Percentiles rank a stretch among this genome's conserved stretches.
These are phyloP conservation scores for Lasiodiplodia citricola DNA, from an alignment of 2,329 filamentous ascomycete genomes.

Conservation along the genomic window DNA sequence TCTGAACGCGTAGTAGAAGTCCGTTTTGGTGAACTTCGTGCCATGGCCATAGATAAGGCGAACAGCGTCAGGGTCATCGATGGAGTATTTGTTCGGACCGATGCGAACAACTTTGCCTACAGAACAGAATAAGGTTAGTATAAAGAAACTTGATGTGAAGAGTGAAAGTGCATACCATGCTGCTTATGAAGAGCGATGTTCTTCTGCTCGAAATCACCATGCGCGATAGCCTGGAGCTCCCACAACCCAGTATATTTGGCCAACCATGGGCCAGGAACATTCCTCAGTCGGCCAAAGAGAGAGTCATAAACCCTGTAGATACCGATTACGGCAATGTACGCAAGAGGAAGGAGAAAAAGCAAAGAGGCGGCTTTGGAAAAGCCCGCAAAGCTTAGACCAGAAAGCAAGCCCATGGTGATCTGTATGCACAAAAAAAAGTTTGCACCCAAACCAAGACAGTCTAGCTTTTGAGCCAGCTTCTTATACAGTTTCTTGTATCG, in stretches of 20 bases:
- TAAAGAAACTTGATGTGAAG: background rate
- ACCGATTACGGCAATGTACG: background rate
- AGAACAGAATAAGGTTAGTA: background rate
- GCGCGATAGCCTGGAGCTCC: constrained; percentile 31
- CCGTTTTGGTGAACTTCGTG: constrained; percentile 57
- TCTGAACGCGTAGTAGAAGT: constrained; percentile 46
- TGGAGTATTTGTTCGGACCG: constrained; percentile 38
- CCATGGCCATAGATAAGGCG: constrained; percentile 38
- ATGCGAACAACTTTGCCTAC: constrained; percentile 36
- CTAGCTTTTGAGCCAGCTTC: background rate
- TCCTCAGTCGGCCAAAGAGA: constrained; percentile 28
- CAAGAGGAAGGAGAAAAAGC: background rate
- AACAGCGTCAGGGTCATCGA: constrained; percentile 39
- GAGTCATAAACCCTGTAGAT: background rate
- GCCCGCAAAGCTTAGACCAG: background rate
- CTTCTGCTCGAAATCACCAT: constrained; percentile 31
- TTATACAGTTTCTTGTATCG: background rate
- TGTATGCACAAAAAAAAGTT: background rate
- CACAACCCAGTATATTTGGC: constrained; percentile 32
- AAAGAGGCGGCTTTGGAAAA: background rate
- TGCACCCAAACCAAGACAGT: background rate
- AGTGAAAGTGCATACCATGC: background rate
- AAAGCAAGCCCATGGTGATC: background rate
- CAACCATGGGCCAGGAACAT: constrained; percentile 32
- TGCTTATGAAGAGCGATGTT: constrained; percentile 32